Percentiles rank a stretch among this genome's conserved stretches.
phyloP scores from a whole-genome alignment of 164 flowering plant genomes.

The Buxus sempervirens region DNA sequence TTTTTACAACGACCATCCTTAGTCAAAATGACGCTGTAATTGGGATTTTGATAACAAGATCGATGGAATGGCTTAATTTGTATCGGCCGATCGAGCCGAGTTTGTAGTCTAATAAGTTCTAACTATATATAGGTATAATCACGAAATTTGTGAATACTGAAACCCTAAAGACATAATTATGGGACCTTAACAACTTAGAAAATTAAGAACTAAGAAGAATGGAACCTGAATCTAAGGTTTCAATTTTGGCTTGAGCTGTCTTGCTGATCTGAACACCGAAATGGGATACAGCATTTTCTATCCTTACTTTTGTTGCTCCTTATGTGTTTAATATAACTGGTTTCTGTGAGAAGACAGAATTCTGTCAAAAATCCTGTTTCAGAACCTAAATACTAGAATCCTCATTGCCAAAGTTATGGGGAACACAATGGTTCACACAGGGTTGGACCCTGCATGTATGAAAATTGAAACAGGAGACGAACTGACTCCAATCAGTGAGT shows the following conservation, averaged over 20 bases:
- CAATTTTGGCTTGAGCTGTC: slow-evolving; percentile 81
- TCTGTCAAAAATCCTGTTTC: slow-evolving; percentile 54
- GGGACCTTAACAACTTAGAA: no score
- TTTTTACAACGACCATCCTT: no score
- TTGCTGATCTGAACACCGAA: slow-evolving; percentile 58
- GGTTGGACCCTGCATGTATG: slow-evolving; percentile 20
- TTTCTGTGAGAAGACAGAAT: slow-evolving; percentile 58
- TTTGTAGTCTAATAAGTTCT: no score
- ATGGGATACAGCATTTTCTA: slow-evolving; percentile 86
- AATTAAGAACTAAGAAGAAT: no score
- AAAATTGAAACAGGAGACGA: slow-evolving; percentile 23
- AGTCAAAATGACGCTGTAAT: no score
- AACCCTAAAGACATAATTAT: no score
- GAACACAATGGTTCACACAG: slow-evolving; percentile 62
- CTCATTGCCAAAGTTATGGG: slow-evolving; percentile 60
- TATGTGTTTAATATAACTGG: slow-evolving; percentile 65
- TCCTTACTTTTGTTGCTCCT: slow-evolving; percentile 88
- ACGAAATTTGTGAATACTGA: no score
- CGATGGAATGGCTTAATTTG: no score
- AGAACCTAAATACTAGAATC: slow-evolving; percentile 59
- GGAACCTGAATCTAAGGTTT: slow-evolving; percentile 66
- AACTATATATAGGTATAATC: no score
- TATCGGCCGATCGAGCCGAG: no score
- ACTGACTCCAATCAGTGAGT: slow-evolving; percentile 10
- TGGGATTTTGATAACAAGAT: no score